These are phyloP conservation scores for Coemansia sp. DNA, from an alignment of 371 early-diverging fungal species.

Conservation along the genomic window DNA sequence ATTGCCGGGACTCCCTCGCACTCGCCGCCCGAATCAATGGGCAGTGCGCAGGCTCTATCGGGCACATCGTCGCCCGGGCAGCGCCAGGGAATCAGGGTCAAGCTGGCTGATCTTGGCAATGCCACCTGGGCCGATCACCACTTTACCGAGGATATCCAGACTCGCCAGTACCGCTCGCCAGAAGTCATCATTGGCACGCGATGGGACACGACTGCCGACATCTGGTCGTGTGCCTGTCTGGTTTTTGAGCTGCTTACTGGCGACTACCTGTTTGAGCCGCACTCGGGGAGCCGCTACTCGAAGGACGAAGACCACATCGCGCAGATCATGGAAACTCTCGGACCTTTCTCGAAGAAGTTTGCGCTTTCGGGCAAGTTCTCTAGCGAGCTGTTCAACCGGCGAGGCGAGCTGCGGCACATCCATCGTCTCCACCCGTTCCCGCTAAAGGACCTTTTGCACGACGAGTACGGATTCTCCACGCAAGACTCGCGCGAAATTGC, in stretches of 20 bases:
- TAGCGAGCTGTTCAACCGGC: slow-evolving; percentile 74
- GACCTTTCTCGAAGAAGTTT: slow-evolving; percentile 73
- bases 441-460: slow-evolving; percentile 77
- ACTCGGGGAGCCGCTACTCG: slow-evolving; percentile 74
- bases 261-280: slow-evolving; percentile 94
- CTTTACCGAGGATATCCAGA: slow-evolving; percentile 96
- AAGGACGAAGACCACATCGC: slow-evolving; percentile 98
- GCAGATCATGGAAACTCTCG: slow-evolving; percentile 92
- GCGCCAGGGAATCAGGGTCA: slow-evolving; percentile 64
- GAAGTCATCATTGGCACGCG: slow-evolving; percentile 95
- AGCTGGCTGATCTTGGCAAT: slow-evolving; percentile 97
- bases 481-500: slow-evolving; percentile 63
- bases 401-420: slow-evolving; percentile 83
- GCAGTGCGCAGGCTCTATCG: background rate
- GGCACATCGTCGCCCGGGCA: slow-evolving; percentile 24
- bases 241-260: slow-evolving; percentile 91
- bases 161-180: slow-evolving; percentile 97
- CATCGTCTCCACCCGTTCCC: slow-evolving; percentile 78
- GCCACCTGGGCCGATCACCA: slow-evolving; percentile 96
- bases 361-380: slow-evolving; percentile 76
- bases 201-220: slow-evolving; percentile 92
- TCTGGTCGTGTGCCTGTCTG: slow-evolving; percentile 98
- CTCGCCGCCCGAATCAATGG: slow-evolving; percentile 1
- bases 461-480: slow-evolving; percentile 72
- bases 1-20: slow-evolving; percentile 41